These are phyloP conservation scores for Besnoitia besnoiti DNA, from an alignment of 169 alveolate species.

Conservation along the genomic window DNA sequence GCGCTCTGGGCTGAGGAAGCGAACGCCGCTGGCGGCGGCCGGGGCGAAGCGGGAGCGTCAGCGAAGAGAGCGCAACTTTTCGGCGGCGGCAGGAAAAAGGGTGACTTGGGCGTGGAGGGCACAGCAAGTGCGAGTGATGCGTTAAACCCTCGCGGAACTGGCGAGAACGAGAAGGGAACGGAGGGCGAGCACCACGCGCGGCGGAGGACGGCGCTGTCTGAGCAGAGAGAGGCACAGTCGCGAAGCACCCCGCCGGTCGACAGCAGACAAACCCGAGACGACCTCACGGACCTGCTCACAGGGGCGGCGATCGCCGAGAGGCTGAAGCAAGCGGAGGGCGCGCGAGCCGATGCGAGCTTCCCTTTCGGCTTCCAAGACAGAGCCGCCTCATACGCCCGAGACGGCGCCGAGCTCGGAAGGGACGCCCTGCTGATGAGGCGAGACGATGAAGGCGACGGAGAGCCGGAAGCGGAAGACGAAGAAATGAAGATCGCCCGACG, in stretches of 20 bases:
- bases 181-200: neutral
- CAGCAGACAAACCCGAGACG: too few relatives aligned
- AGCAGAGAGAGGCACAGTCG: too few relatives aligned
- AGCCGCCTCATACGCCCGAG: neutral
- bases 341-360: neutral
- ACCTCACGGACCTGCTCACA: neutral
- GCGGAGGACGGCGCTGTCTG: too few relatives aligned
- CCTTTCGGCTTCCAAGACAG: neutral
- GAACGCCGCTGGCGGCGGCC: too few relatives aligned
- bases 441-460: neutral
- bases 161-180: neutral
- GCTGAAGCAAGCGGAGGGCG: neutral
- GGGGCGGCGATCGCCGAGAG: slow-evolving; percentile 15
- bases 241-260: too few relatives aligned
- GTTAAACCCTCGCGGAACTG: neutral
- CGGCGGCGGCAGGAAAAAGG: too few relatives aligned
- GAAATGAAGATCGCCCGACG: neutral
- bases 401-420: neutral
- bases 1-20: too few relatives aligned
- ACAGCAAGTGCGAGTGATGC: too few relatives aligned
- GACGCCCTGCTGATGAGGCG: neutral
- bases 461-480: neutral
- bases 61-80: too few relatives aligned
- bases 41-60: too few relatives aligned
- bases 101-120: too few relatives aligned